These are phyloP conservation scores for Ophiostoma tasmaniense DNA, from an alignment of 2,329 filamentous ascomycete species.

Conservation along the genomic window DNA sequence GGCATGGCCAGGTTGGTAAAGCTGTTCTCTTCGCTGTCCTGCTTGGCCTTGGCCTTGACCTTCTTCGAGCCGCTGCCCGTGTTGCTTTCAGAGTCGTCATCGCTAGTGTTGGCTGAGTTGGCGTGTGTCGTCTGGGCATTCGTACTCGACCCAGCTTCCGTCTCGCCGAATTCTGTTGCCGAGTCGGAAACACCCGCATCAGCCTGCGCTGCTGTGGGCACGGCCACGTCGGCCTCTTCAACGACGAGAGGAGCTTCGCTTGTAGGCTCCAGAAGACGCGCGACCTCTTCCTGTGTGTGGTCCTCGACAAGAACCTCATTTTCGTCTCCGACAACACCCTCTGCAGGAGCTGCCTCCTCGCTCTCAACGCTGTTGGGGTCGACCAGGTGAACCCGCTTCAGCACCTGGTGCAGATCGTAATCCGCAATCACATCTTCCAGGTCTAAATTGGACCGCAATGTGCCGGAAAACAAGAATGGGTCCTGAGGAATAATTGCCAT, in stretches of 20 bases:
- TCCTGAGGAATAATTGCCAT: constrained; percentile 61
- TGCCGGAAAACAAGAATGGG: constrained; percentile 57
- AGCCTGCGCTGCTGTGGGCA: constrained; percentile 6
- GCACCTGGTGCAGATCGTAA: constrained; percentile 50
- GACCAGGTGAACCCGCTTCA: constrained; percentile 54
- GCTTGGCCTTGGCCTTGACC: constrained; percentile 8
- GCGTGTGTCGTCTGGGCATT: constrained; percentile 12
- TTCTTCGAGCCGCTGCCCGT: not conserved
- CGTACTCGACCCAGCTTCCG: constrained; percentile 8
- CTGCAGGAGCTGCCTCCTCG: constrained; percentile 6
- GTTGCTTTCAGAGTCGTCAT: constrained; percentile 9
- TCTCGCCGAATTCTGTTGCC: constrained; percentile 17
- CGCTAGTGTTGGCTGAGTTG: constrained; percentile 9
- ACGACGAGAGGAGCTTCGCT: constrained; percentile 11
- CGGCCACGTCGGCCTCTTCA: constrained; percentile 18
- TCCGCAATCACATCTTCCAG: constrained; percentile 54
- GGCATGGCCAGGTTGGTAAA: constrained; percentile 29
- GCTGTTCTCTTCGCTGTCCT: constrained; percentile 19
- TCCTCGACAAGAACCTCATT: constrained; percentile 1
- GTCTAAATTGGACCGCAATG: constrained; percentile 54
- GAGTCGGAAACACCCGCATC: constrained; percentile 13
- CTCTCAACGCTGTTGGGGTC: constrained; percentile 31
- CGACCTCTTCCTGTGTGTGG: constrained; percentile 15
- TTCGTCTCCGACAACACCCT: not conserved
- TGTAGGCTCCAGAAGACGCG: constrained; percentile 15